phyloP scores from a whole-genome alignment of 2,329 filamentous ascomycete genomes.

The Mollisiaceae sp. region DNA sequence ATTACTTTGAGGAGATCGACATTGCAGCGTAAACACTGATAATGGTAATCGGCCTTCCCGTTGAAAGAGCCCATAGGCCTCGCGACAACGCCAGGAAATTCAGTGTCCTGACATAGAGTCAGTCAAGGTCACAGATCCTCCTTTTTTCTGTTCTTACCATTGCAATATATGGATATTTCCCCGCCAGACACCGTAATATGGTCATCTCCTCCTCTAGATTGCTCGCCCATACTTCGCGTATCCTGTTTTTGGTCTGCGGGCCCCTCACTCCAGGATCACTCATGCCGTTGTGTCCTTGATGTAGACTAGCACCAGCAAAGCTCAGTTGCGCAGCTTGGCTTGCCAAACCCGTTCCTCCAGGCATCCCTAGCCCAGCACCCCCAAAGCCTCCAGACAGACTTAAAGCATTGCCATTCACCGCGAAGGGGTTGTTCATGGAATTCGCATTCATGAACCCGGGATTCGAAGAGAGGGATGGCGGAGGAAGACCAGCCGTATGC shows the following conservation, averaged over 20 bases:
- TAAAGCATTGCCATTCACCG: slow-evolving; percentile 56
- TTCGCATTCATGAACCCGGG: slow-evolving; percentile 75
- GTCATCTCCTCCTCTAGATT: slow-evolving; percentile 93
- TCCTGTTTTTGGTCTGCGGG: slow-evolving; percentile 72
- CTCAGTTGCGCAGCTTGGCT: slow-evolving; percentile 89
- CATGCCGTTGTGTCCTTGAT: slow-evolving; percentile 61
- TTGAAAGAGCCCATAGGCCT: slow-evolving; percentile 93
- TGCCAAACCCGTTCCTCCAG: slow-evolving; percentile 71
- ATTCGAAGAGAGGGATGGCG: slow-evolving; percentile 67
- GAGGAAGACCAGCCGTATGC: slow-evolving; percentile 53
- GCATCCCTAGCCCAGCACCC: slow-evolving; percentile 57
- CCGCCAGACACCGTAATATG: slow-evolving; percentile 78
- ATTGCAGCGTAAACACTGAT: slow-evolving; percentile 95
- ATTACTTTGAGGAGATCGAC: slow-evolving; percentile 98
- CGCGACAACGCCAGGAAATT: slow-evolving; percentile 97
- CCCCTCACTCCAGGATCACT: slow-evolving; percentile 59
- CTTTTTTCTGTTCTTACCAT: slow-evolving; percentile 70
- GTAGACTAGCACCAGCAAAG: slow-evolving; percentile 74
- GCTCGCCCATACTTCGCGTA: slow-evolving; percentile 94
- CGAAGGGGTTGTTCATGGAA: slow-evolving; percentile 71
- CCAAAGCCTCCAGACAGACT: slow-evolving; percentile 62
- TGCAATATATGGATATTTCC: slow-evolving; percentile 93
- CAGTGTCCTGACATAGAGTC: slow-evolving; percentile 74
- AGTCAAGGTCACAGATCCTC: slow-evolving; percentile 28
- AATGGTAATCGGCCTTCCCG: slow-evolving; percentile 97